Percentiles rank a stretch among this genome's conserved stretches.
Conservation (phyloP, 257 asterid genomes). For the Scutellaria barbata region DNA sequence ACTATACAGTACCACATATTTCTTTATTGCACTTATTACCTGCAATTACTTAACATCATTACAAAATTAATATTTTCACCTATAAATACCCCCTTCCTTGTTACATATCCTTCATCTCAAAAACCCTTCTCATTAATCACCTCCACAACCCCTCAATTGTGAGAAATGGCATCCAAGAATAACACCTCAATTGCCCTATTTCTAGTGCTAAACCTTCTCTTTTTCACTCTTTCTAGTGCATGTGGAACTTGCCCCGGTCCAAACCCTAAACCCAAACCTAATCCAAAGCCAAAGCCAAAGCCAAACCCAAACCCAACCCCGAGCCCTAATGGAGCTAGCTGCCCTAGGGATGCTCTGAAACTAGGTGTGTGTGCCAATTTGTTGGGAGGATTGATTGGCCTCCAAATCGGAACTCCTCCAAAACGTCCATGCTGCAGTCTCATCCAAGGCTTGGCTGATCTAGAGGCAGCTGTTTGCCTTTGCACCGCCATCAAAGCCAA, state of each 20-base stretch:
- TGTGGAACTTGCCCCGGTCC: slow-evolving; percentile 51
- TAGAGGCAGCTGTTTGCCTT: slow-evolving; percentile 64
- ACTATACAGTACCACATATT: background rate
- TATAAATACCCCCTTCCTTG: slow-evolving; percentile 45
- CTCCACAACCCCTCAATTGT: background rate
- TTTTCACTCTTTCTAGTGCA: slow-evolving; percentile 57
- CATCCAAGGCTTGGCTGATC: slow-evolving; percentile 53
- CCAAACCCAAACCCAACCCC: too few species aligned
- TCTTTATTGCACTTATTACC: background rate
- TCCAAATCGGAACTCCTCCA: slow-evolving; percentile 52
- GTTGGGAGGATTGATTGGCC: slow-evolving; percentile 44
- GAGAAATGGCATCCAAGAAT: slow-evolving; percentile 50
- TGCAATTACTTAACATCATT: background rate
- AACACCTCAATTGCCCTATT: slow-evolving; percentile 48
- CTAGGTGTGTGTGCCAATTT: slow-evolving; percentile 64
- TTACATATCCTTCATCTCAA: slow-evolving; percentile 33
- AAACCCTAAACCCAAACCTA: slow-evolving; percentile 40
- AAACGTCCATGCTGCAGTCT: slow-evolving; percentile 57
- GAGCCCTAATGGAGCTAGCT: slow-evolving; percentile 38
- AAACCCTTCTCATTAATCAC: background rate
- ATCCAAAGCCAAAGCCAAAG: slow-evolving; percentile 41
- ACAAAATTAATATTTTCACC: slow-evolving; percentile 7
- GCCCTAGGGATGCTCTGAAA: slow-evolving; percentile 67
- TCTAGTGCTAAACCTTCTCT: slow-evolving; percentile 51
- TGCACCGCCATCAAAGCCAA: slow-evolving; percentile 73